Evolutionary conservation across 2,329 filamentous ascomycete genomes (phyloP), one percentile per base, ranked within the genome.

Genomic region (Arthrinium phaeospermum): DNA sequence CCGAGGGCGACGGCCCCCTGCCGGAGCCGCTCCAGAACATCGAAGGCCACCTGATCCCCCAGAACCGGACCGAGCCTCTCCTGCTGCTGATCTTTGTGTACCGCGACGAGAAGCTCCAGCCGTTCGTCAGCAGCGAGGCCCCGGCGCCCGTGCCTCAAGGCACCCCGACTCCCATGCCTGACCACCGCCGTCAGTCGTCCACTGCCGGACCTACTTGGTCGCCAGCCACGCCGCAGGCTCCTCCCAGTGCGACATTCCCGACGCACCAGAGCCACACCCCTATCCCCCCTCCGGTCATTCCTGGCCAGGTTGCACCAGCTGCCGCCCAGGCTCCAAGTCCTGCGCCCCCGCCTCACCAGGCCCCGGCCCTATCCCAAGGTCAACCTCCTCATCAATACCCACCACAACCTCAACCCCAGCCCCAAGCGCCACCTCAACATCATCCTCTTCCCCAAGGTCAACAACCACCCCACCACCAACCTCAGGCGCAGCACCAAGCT

Each of bases 21-120:
- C 96, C 96, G 0, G 93, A 95, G 74, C 98, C 98, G 77, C 91
- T 98, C 81, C 90, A 94, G 73, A 93, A 97, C 78, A 88, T 98
- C n/a, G 92, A 94, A 74, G 93, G 96, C 77, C 95, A 95, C 80
- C 90, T 90, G 44, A 89, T 98, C 45, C 93, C 95, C 64, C 88
- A 90, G 72, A 89, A 89, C 2, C 88, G 93, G 22, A 86, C 91
- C 0, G 92, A 97, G 75, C 91, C 94, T 1, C 90, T 96, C 83
- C 85, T 99, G 47, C 86, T 98, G 12, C 90, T 95, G 30, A 93
- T 96, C 0, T 93, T 98, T 74, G 94, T 98, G 4, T 94, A 97
- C 75, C 90, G 93, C 47, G 91, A 92, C 68, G 88, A 90, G 76
- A 84, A 76, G 69, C 77, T 72, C 76, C 80, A 72, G 72, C 82